Conservation (phyloP, 179 eudicot genomes). For the Beta lomatogona region DNA sequence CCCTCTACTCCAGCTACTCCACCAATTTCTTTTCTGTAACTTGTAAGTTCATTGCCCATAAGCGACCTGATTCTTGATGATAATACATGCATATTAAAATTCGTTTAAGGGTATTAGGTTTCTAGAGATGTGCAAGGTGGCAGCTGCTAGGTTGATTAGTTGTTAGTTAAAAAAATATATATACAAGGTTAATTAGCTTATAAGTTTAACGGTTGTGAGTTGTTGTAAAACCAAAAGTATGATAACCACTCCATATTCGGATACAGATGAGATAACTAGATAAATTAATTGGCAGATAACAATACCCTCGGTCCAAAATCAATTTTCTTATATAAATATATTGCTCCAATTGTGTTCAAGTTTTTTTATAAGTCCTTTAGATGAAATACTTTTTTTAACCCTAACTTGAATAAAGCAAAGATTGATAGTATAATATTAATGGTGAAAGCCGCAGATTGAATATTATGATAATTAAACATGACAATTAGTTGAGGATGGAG, state of each 20-base stretch:
- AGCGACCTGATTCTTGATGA: background rate
- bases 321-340: too few species aligned
- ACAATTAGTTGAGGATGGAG: too few species aligned
- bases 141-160: background rate
- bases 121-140: background rate
- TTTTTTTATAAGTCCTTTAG: too few species aligned
- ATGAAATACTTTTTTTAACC: too few species aligned
- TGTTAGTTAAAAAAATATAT: background rate
- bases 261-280: background rate
- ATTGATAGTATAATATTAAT: too few species aligned
- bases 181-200: constrained; percentile 2
- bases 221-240: constrained; percentile 1
- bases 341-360: too few species aligned
- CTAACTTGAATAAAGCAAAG: too few species aligned
- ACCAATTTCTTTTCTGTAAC: background rate
- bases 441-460: too few species aligned
- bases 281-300: too few species aligned
- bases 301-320: too few species aligned
- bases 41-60: background rate
- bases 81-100: background rate
- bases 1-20: constrained; percentile 1
- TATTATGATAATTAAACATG: too few species aligned
- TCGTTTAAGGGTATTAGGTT: background rate
- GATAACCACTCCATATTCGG: constrained; percentile 11
- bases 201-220: constrained; percentile 9